A percentile compares a stretch with the other conserved stretches of the same genome.
These are phyloP conservation scores for Poterioochromonas sp. DNA, from an alignment of 352 stramenopile genomes.

Conservation along the genomic window DNA sequence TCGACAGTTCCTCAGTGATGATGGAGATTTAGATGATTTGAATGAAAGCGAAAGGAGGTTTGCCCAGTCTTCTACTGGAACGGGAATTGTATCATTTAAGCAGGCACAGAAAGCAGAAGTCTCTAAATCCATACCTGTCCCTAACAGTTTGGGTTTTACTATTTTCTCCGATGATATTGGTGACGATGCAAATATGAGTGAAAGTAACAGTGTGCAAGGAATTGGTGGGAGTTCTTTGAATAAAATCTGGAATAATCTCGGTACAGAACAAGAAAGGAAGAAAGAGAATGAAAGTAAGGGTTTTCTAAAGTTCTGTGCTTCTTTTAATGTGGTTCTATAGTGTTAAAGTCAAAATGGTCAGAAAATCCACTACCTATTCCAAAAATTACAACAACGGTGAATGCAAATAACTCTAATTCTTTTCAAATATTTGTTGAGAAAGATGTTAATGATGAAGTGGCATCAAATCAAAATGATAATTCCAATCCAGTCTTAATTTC, in stretches of 20 bases:
- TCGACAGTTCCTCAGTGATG: not conserved
- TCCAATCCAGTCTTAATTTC: no score
- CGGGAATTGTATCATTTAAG: not conserved
- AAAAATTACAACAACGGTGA: no score
- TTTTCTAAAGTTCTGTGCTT: no score
- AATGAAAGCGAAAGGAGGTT: not conserved
- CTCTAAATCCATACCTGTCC: not conserved
- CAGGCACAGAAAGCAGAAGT: not conserved
- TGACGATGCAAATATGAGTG: not conserved
- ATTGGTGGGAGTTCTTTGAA: not conserved
- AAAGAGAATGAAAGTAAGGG: not conserved
- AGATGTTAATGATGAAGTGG: not conserved
- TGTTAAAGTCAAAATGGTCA: no score
- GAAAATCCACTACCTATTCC: no score
- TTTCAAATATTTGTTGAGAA: not conserved
- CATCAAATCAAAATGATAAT: no score
- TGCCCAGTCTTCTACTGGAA: not conserved
- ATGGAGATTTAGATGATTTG: not conserved
- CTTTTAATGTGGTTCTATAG: no score
- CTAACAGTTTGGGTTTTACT: not conserved
- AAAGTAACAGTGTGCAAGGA: not conserved
- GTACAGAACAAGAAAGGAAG: not conserved
- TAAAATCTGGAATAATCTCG: not conserved
- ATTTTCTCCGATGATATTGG: not conserved
- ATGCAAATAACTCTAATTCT: not conserved